Evolutionary conservation across 768 basidiomycete genomes (phyloP).

Genomic region (Suillus sp.): DNA sequence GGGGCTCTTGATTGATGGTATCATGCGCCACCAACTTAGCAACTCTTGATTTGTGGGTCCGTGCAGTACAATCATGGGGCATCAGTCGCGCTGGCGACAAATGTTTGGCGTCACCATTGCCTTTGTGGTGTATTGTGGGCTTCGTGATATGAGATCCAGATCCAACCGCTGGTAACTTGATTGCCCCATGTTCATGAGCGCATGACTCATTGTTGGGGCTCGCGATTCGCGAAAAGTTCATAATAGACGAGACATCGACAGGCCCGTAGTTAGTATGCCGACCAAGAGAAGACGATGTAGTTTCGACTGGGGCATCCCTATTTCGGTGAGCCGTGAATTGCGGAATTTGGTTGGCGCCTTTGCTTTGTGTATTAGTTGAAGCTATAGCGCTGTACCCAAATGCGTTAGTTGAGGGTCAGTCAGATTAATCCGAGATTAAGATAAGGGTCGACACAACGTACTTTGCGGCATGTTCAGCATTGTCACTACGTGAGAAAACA

Average conservation of each 20-base stretch:
- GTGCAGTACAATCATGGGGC: background rate
- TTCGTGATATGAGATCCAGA: conserved; percentile 5
- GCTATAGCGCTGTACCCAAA: background rate
- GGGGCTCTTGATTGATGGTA: background rate
- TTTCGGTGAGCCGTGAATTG: background rate
- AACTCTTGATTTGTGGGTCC: background rate
- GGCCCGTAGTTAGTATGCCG: background rate
- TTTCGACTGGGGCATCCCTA: background rate
- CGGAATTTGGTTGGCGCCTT: background rate
- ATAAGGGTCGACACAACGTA: conserved; percentile 16
- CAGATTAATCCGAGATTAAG: background rate
- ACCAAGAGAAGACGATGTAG: background rate
- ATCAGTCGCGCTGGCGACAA: background rate
- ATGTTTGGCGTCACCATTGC: background rate
- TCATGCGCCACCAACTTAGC: background rate
- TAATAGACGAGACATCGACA: background rate
- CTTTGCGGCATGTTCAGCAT: conserved; percentile 11
- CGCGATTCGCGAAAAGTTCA: background rate
- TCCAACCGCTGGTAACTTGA: too few species aligned
- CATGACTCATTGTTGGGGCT: background rate
- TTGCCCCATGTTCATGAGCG: background rate
- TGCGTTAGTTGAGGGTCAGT: background rate
- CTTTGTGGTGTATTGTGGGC: background rate
- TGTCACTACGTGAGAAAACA: conserved; percentile 9
- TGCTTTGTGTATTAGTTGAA: background rate